Conservation (phyloP, 108 stramenopile genomes). For the Skeletonema menzelii region DNA sequence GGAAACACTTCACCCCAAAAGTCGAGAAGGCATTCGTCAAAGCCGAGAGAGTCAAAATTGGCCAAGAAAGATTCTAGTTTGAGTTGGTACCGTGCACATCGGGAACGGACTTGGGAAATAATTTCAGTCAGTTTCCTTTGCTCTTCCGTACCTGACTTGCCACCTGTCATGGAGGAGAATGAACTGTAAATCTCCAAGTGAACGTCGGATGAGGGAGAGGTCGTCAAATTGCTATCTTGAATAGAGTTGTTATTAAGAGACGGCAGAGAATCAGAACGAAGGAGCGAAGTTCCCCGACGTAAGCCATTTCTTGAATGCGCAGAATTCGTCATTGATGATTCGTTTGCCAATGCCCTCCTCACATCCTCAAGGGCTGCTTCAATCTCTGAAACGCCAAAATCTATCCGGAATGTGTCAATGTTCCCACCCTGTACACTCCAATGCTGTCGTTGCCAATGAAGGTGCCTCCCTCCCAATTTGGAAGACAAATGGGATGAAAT, state of each 20-base stretch:
- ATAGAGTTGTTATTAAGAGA: background rate
- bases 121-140: background rate
- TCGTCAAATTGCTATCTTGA: background rate
- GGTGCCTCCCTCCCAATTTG: conserved; percentile 7
- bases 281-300: background rate
- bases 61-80: conserved; percentile 35
- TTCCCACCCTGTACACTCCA: background rate
- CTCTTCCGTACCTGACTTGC: conserved; percentile 7
- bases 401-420: too few species aligned
- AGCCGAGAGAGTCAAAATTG: conserved; percentile 39
- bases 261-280: conserved; percentile 4
- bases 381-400: background rate
- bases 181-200: conserved; percentile 61
- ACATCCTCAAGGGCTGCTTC: background rate
- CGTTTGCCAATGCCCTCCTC: background rate
- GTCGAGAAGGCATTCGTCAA: conserved; percentile 77
- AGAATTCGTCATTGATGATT: background rate
- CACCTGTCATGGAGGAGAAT: conserved; percentile 20
- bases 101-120: conserved; percentile 5
- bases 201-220: conserved; percentile 44
- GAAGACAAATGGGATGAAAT: background rate
- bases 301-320: background rate
- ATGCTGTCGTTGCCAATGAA: background rate
- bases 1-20: conserved; percentile 87
- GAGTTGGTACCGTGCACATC: conserved; percentile 52